Percentiles rank a stretch among this genome's conserved stretches.
These are phyloP conservation scores for Rachicladosporium sp. DNA, from an alignment of 2,329 filamentous ascomycete genomes.

Conservation along the genomic window DNA sequence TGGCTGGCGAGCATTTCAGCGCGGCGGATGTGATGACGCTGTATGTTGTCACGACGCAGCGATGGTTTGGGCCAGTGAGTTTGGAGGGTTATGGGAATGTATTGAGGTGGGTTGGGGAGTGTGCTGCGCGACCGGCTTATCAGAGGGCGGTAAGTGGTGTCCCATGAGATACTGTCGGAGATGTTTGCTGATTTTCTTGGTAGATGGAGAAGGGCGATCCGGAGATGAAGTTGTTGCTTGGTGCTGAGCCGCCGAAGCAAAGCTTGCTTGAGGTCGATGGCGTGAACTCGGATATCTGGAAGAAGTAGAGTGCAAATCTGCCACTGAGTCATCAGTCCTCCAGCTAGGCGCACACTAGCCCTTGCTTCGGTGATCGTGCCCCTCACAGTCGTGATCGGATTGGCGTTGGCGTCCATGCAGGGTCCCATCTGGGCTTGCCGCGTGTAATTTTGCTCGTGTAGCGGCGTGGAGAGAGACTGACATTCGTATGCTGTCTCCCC, in stretches of 20 bases:
- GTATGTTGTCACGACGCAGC: constrained; percentile 49
- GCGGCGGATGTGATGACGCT: constrained; percentile 54
- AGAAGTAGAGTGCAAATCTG: constrained; percentile 6
- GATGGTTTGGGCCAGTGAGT: constrained; percentile 33
- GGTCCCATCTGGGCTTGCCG: too few species aligned
- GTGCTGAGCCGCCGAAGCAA: constrained; percentile 9
- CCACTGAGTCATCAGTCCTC: too few species aligned
- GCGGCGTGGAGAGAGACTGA: too few species aligned
- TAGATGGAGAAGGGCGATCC: constrained; percentile 22
- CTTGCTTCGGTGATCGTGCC: too few species aligned
- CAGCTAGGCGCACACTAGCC: too few species aligned
- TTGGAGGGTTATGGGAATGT: constrained; percentile 14
- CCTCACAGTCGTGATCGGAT: too few species aligned
- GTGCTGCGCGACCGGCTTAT: constrained; percentile 16
- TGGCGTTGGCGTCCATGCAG: too few species aligned
- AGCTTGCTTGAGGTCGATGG: constrained; percentile 10
- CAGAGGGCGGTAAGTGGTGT: constrained; percentile 10
- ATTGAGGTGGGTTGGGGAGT: constrained; percentile 19
- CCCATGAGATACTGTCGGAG: neutral
- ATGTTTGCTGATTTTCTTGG: neutral
- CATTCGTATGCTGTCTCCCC: too few species aligned
- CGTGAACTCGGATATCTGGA: constrained; percentile 9
- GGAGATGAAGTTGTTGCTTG: constrained; percentile 13
- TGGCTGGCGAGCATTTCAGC: constrained; percentile 51
- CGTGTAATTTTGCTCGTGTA: too few species aligned